Conservation (phyloP, 1,284 basidiomycete species). For the Prillingera fragicola region DNA sequence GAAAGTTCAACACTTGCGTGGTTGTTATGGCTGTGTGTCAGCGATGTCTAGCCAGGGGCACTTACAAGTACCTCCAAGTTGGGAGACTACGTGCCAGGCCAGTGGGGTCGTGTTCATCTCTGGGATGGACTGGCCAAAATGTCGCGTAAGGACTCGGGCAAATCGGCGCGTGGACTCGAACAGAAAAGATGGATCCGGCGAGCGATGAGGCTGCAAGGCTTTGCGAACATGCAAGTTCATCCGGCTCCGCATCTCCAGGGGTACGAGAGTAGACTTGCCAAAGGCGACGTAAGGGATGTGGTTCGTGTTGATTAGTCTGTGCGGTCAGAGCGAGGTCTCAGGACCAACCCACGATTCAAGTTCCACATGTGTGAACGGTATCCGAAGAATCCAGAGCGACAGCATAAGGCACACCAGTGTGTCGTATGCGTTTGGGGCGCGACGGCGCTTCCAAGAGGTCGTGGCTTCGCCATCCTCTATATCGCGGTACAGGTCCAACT, state of each 20-base stretch:
- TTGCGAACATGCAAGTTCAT: constrained; percentile 9
- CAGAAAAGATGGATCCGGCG: constrained; percentile 19
- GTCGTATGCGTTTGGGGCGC: constrained; percentile 29
- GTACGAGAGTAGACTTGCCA: constrained; percentile 56
- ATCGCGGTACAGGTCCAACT: no score
- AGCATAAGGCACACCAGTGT: constrained; percentile 54
- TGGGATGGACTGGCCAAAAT: constrained; percentile 63
- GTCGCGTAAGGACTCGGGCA: constrained; percentile 24
- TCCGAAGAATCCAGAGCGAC: constrained; percentile 68
- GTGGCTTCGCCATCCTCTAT: no score
- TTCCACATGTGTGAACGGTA: constrained; percentile 69
- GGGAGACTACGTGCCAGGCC: constrained; percentile 69
- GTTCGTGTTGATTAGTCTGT: constrained; percentile 57
- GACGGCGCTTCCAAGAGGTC: no score
- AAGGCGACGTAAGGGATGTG: constrained; percentile 78
- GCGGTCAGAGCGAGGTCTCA: neutral
- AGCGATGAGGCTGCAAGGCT: constrained; percentile 17
- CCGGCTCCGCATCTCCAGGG: constrained; percentile 53
- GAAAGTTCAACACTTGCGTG: constrained; percentile 41
- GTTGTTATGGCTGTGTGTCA: constrained; percentile 54
- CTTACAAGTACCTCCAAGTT: constrained; percentile 71
- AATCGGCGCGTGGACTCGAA: constrained; percentile 20
- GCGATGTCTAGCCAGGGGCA: constrained; percentile 51
- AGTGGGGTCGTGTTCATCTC: constrained; percentile 72
- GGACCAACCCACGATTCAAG: constrained; percentile 58